Evolutionary conservation across 2,329 filamentous ascomycete genomes (phyloP), one percentile per base, ranked within the genome.

Genomic region (Alternaria sp.): DNA sequence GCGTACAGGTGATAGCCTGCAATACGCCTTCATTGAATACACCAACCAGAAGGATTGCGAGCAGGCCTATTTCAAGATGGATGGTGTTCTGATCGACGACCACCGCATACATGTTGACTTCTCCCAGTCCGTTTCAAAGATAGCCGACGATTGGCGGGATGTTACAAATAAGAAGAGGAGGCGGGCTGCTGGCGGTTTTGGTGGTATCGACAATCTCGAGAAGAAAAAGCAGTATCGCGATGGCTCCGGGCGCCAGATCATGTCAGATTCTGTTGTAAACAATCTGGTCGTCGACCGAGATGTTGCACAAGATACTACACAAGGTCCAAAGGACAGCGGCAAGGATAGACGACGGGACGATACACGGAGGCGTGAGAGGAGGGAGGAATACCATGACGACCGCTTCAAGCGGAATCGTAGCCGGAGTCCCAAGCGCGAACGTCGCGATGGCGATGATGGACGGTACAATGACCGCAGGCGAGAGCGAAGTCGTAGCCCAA

Each of bases 61-160:
- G 80, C 88, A 92, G 53, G 95, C 95, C 3, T 99, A 97, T 75
- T 95, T 96, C 82, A 99, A 99, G 81, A 99, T 99, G 95, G 93
- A 99, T 78, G 93, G 91, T 2, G 94, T 98, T 2, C 82, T 99
- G 56, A 98, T 99, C 66, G 95, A 99, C 73, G 95, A 99, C 71
- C 92, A 97, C 66, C 90, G 95, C 42, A 99, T 99, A 65, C 95
- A 99, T 75, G 95, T 99, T 57, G 95, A 99, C 80, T 99, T 99
- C 79, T 97, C 94, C 11, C 95, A 99, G 81, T 97, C 93, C 75
- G 95, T 91, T 11, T 89, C 87, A 63, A 94, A 93, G 75, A 81
- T 99, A 7, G 95, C 93, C 46, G 92, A 96, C 64, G 89, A 89
- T 16, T 99, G 95, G 95, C 87, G 95, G 63, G 90, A 88, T 61